Evolutionary conservation across 192 early-diverging fungal species (phyloP).

Genomic region (Obelidium mucronatum): DNA sequence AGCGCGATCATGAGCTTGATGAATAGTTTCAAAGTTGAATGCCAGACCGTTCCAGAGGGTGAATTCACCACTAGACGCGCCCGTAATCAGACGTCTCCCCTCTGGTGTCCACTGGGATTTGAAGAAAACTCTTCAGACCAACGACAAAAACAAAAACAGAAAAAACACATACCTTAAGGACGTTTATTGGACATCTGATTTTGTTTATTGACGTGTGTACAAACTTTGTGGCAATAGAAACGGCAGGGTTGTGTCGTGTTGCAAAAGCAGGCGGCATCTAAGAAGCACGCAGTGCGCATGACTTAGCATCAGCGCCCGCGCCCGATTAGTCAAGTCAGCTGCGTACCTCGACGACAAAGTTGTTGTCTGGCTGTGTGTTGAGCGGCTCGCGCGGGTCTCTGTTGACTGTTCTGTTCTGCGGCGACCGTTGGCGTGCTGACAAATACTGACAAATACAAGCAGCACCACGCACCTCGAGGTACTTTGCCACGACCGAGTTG

Average conservation of each 20-base stretch:
- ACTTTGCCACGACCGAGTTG: constrained; percentile 80
- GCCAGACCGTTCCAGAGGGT: constrained; percentile 97
- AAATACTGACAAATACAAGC: not conserved
- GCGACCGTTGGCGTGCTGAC: not conserved
- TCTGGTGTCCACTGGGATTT: constrained; percentile 91
- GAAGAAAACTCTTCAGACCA: not conserved
- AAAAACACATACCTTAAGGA: constrained; percentile 69
- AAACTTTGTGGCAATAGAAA: constrained; percentile 84
- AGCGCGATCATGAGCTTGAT: constrained; percentile 95
- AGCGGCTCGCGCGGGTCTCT: constrained; percentile 2
- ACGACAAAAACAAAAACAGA: not conserved
- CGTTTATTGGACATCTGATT: constrained; percentile 88
- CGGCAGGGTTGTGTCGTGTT: constrained; percentile 71
- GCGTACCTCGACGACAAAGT: constrained; percentile 36
- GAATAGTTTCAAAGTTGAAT: constrained; percentile 98
- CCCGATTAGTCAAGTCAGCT: not conserved
- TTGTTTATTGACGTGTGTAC: constrained; percentile 96
- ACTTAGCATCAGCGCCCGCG: not conserved
- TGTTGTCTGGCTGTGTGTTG: constrained; percentile 31
- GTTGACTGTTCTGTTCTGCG: constrained; percentile 20
- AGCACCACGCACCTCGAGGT: constrained; percentile 68
- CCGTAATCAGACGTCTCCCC: constrained; percentile 91
- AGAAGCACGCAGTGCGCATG: not conserved
- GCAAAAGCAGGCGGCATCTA: constrained; percentile 76
- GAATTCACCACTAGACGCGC: constrained; percentile 92